Evolutionary conservation across 768 basidiomycete species (phyloP).

Genomic region (Suillus sp.): DNA sequence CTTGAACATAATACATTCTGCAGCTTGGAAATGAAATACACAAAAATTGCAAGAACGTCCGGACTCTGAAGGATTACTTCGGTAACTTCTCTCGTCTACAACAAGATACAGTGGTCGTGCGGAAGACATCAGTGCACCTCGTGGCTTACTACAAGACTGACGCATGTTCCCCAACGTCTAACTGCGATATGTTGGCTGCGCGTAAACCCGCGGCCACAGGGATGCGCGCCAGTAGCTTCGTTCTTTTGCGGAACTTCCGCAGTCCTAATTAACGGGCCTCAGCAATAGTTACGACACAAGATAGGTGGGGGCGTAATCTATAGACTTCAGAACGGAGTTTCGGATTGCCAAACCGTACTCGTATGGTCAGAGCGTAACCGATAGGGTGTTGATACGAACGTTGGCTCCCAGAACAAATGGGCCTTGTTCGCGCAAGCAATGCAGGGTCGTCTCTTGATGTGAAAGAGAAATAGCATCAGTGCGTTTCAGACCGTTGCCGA

Average conservation of each 20-base stretch:
- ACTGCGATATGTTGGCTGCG: conserved; percentile 15
- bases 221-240: conserved; percentile 22
- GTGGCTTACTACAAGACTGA: conserved; percentile 9
- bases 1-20: conserved; percentile 5
- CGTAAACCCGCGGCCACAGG: conserved; percentile 28
- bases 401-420: background rate
- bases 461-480: background rate
- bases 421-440: conserved; percentile 2
- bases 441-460: conserved; percentile 1
- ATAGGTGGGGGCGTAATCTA: conserved; percentile 4
- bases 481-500: conserved; percentile 1
- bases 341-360: conserved; percentile 6
- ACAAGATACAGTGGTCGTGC: conserved; percentile 13
- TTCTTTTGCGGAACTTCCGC: conserved; percentile 16
- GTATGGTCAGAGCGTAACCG: background rate
- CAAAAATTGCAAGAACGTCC: conserved; percentile 4
- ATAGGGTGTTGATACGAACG: background rate
- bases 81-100: conserved; percentile 15
- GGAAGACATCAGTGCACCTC: conserved; percentile 15
- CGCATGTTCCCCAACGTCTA: conserved; percentile 8
- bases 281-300: conserved; percentile 7
- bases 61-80: conserved; percentile 15
- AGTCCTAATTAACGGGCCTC: conserved; percentile 10
- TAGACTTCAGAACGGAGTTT: conserved; percentile 11
- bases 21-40: conserved; percentile 3